A percentile compares a stretch with the other conserved stretches of the same genome.
Conservation (phyloP, 2,329 filamentous ascomycete species). For the Pestalotiopsis sp. region DNA sequence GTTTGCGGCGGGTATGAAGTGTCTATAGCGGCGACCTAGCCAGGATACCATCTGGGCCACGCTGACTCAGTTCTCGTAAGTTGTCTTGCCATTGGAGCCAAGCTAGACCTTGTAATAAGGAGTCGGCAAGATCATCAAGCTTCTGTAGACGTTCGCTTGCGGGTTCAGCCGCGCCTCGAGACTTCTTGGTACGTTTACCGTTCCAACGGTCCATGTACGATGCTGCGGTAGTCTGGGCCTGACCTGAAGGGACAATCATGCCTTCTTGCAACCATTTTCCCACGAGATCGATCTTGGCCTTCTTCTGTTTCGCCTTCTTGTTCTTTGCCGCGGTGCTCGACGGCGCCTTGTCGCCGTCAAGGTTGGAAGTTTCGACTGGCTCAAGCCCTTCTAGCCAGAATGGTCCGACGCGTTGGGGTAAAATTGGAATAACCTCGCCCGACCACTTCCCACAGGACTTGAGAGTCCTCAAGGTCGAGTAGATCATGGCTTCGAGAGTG, state of each 20-base stretch:
- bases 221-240: constrained; percentile 14
- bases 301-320: constrained; percentile 25
- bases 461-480: constrained; percentile 67
- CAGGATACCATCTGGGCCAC: constrained; percentile 8
- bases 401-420: constrained; percentile 55
- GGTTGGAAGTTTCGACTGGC: constrained; percentile 9
- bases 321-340: constrained; percentile 16
- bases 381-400: constrained; percentile 48
- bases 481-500: constrained; percentile 79
- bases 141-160: constrained; percentile 52
- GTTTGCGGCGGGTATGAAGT: neutral
- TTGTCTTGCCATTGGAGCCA: constrained; percentile 78
- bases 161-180: constrained; percentile 34
- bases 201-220: constrained; percentile 24
- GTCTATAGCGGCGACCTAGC: neutral
- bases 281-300: constrained; percentile 64
- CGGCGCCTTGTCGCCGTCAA: constrained; percentile 8
- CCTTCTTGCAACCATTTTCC: constrained; percentile 49
- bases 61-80: constrained; percentile 22
- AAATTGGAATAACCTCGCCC: constrained; percentile 50
- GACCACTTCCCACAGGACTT: constrained; percentile 43
- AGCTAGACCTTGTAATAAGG: constrained; percentile 74
- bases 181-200: constrained; percentile 1
- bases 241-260: constrained; percentile 14
- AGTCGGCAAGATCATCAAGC: constrained; percentile 81